phyloP scores from a whole-genome alignment of 495 filamentous ascomycete species.

The Daldinia concentrica region DNA sequence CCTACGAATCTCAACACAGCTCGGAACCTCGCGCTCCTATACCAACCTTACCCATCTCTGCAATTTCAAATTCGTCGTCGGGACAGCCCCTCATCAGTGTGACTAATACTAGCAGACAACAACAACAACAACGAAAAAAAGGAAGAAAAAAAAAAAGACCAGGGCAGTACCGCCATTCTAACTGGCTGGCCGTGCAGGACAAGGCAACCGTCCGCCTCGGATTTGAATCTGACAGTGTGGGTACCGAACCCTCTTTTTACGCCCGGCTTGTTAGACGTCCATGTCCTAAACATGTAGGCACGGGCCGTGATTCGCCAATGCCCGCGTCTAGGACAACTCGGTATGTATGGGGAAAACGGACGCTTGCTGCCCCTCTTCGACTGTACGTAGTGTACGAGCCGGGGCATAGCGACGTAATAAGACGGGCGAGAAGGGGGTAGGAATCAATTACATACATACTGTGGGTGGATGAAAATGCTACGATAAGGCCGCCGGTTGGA shows the following conservation, averaged over 20 bases:
- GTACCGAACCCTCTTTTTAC: constrained; percentile 1
- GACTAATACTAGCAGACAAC: not conserved
- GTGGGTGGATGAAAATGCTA: no score
- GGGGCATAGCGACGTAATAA: not conserved
- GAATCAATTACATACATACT: no score
- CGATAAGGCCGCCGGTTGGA: no score
- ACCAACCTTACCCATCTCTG: no score
- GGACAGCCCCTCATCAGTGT: not conserved
- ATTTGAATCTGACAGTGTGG: not conserved
- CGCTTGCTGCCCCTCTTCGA: not conserved
- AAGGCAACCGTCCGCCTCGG: not conserved
- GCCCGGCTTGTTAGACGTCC: not conserved
- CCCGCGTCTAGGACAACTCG: not conserved
- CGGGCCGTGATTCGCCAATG: not conserved
- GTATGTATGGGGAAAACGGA: not conserved
- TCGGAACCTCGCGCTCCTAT: no score
- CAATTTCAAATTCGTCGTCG: not conserved
- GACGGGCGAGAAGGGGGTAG: not conserved
- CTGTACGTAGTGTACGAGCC: no score
- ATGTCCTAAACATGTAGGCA: not conserved
- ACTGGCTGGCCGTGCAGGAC: not conserved
- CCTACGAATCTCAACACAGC: not conserved
- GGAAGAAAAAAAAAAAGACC: not conserved
- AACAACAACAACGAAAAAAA: not conserved
- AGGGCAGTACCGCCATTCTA: not conserved